Conservation (phyloP, 768 basidiomycete genomes). For the Lactifluus hygrophoroides region DNA sequence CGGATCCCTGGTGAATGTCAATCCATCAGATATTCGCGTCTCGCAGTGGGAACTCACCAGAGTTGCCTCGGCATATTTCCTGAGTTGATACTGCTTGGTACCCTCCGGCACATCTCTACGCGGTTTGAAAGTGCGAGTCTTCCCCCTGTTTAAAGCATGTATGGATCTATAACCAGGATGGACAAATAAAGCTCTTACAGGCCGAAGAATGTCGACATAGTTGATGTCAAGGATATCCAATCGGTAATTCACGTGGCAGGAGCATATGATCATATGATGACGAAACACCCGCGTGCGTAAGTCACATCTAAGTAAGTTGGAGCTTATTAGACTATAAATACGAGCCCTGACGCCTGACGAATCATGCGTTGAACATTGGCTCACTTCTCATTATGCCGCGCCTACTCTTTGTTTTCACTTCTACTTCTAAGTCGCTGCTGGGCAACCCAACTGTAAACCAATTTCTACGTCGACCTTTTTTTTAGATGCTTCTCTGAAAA, state of each 20-base stretch:
- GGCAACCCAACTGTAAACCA: constrained; percentile 40
- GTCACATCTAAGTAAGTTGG: too few species aligned
- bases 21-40: background rate
- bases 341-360: too few species aligned
- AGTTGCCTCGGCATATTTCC: constrained; percentile 97
- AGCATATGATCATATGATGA: too few species aligned
- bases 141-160: constrained; percentile 44
- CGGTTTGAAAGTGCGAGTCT: constrained; percentile 93
- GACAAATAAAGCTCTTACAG: constrained; percentile 46
- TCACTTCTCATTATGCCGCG: constrained; percentile 10
- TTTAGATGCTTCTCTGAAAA: background rate
- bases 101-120: constrained; percentile 92
- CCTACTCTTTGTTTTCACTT: constrained; percentile 72
- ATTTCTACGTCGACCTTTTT: background rate
- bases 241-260: background rate
- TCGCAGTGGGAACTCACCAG: constrained; percentile 41
- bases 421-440: constrained; percentile 47
- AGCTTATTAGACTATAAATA: too few species aligned
- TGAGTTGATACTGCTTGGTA: constrained; percentile 94
- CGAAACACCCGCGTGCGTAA: too few species aligned
- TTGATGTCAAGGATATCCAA: background rate
- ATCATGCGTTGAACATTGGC: too few species aligned
- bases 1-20: constrained; percentile 62
- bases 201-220: constrained; percentile 84
- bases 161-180: background rate